phyloP scores from a whole-genome alignment of 2,329 filamentous ascomycete species.

The Fusarium cyanostomum region DNA sequence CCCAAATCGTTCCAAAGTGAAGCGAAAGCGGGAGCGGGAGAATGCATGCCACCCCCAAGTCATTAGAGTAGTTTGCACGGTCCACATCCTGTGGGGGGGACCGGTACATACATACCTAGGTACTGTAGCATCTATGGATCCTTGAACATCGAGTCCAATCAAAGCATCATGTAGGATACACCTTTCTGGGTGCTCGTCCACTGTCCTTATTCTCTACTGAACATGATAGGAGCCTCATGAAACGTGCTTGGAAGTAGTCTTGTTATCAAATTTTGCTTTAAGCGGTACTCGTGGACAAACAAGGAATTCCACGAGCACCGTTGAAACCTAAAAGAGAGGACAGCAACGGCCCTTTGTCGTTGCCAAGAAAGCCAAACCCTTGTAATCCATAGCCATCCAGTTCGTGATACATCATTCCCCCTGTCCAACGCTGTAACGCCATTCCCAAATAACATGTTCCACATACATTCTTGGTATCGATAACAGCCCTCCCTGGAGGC shows the following conservation, averaged over 20 bases:
- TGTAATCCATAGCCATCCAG: slow-evolving; percentile 8
- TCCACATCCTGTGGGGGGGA: slow-evolving; percentile 25
- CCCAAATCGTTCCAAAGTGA: not conserved
- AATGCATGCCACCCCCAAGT: slow-evolving; percentile 4
- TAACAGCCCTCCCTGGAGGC: slow-evolving; percentile 9
- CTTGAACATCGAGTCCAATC: no score
- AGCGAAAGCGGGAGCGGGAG: slow-evolving; percentile 7
- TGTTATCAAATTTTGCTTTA: not conserved
- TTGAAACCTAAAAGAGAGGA: slow-evolving; percentile 27
- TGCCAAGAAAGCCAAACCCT: slow-evolving; percentile 4
- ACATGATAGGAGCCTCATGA: no score
- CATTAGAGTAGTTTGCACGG: not conserved
- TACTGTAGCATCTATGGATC: no score
- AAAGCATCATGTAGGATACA: not conserved
- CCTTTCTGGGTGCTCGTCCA: no score
- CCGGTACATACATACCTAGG: no score
- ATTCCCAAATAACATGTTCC: slow-evolving; percentile 10
- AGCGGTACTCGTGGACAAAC: slow-evolving; percentile 10
- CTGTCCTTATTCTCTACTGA: no score
- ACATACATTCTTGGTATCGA: slow-evolving; percentile 37
- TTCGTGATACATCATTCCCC: slow-evolving; percentile 28
- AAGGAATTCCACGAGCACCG: slow-evolving; percentile 5
- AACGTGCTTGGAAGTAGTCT: no score
- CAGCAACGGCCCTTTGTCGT: slow-evolving; percentile 15
- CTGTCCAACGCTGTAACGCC: slow-evolving; percentile 29